Base-by-base conservation (phyloP, 106 monocot genomes). In the Hemerocallis citrina region DNA sequence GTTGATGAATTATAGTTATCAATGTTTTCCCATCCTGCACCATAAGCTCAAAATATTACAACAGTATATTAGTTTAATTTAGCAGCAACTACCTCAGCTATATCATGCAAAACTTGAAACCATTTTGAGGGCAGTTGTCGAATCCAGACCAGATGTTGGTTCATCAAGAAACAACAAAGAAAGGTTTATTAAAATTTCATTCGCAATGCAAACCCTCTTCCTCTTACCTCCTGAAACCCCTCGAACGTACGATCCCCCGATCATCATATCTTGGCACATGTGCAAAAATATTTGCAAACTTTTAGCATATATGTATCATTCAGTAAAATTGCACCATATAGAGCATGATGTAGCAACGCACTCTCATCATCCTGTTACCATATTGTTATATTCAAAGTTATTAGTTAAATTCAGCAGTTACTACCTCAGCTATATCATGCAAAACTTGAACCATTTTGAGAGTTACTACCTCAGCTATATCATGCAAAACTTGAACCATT, bases 1-100 rank as follows among this genome's bases (percentile, higher is more conserved):
- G 84, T 69, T 85, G 84, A 44, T 85, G 84, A 12, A 85, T 79
- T n/a, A 79, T 79, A 11, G 79, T 75, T 22, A 85, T 69, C 30
- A 85, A 66, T 14, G 84, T 69, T 22, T 72, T 63, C 5, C 84
- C 79, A 1, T 49, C 75, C 52, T 74, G 29, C 29, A 13, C 15
- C 7, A 52, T 25, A 19, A 30, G 36, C 15, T 34, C 0, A 36
- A 38, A 39, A 17, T n/a, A 43, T 49, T n/a, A n/a, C n/a, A n/a
- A n/a, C n/a, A n/a, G n/a, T n/a, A n/a, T n/a, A n/a, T n/a, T n/a
- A n/a, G n/a, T n/a, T n/a, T n/a, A n/a, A n/a, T n/a, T 29, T 17
- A 48, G 21, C 11, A 43, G 31, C 32, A n/a, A 8, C 21, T 64
- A 74, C 73, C 19, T 57, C 15, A 17, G 75, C 75, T 16, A 76